Evolutionary conservation across 495 filamentous ascomycete species (phyloP).

Genomic region (Lophiostoma macrostomum): DNA sequence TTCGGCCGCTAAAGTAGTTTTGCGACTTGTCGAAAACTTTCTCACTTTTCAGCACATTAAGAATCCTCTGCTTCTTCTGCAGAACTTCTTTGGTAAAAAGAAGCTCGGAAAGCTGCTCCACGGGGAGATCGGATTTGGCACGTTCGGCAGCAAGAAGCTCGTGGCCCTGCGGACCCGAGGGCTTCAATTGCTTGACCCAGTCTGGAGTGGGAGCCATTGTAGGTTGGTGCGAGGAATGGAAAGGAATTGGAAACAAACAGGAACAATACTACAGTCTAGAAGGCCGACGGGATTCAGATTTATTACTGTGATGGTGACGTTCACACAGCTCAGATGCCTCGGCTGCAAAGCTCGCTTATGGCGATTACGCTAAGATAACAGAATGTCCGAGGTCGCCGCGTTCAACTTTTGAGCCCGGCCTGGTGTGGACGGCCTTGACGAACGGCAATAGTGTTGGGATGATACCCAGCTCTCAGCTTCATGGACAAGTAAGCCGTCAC

Average conservation of each 20-base stretch:
- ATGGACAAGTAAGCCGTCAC: too few species aligned
- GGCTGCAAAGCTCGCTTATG: too few species aligned
- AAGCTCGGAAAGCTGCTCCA: slow-evolving; percentile 58
- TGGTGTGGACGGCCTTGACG: too few species aligned
- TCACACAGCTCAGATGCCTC: not conserved
- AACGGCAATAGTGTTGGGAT: too few species aligned
- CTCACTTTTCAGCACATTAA: slow-evolving; percentile 56
- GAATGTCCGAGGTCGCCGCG: too few species aligned
- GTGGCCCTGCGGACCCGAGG: slow-evolving; percentile 57
- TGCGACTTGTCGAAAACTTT: slow-evolving; percentile 67
- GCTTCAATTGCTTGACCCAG: slow-evolving; percentile 65
- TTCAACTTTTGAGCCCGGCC: too few species aligned
- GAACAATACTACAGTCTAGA: too few species aligned
- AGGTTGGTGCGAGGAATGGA: not conserved
- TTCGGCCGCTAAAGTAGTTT: slow-evolving; percentile 62
- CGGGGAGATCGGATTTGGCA: slow-evolving; percentile 55
- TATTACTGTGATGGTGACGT: slow-evolving; percentile 3
- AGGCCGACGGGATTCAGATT: too few species aligned
- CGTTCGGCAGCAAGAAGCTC: slow-evolving; percentile 61
- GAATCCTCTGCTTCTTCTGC: slow-evolving; percentile 51
- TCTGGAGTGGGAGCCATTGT: slow-evolving; percentile 48
- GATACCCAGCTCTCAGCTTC: too few species aligned
- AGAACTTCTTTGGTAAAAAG: slow-evolving; percentile 59
- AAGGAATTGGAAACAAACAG: not conserved
- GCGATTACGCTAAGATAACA: too few species aligned